A percentile compares a stretch with the other conserved stretches of the same genome.
These are phyloP conservation scores for Globisporangium iwayamae DNA, from an alignment of 352 stramenopile genomes.

Conservation along the genomic window DNA sequence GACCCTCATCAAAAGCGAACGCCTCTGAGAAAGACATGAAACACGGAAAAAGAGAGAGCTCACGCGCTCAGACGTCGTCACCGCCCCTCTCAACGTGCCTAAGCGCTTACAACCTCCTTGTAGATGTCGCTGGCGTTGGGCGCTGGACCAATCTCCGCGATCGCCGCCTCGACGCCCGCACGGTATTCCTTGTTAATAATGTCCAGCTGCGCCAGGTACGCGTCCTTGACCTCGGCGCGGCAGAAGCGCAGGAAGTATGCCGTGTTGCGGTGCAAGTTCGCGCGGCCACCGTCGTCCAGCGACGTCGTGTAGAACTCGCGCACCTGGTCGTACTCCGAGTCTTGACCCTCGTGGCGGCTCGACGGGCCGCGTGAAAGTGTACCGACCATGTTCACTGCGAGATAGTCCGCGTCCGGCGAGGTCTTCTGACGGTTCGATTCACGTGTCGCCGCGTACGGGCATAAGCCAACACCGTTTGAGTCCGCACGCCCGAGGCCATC, in stretches of 20 bases:
- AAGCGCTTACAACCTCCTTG: conserved; percentile 15
- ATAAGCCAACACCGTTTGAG: conserved; percentile 23
- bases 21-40: too few species aligned
- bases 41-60: too few species aligned
- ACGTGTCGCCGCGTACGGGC: neutral
- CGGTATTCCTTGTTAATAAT: conserved; percentile 24
- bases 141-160: conserved; percentile 10
- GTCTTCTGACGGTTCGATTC: conserved; percentile 20
- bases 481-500: conserved; percentile 21
- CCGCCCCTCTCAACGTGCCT: too few species aligned
- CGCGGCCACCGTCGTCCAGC: neutral
- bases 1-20: too few species aligned
- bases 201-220: conserved; percentile 26
- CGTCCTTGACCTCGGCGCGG: conserved; percentile 10
- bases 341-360: conserved; percentile 8
- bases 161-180: conserved; percentile 16
- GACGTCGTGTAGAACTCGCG: neutral
- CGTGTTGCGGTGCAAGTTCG: conserved; percentile 22
- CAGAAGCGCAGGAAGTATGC: conserved; percentile 26
- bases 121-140: conserved; percentile 22
- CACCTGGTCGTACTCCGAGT: conserved; percentile 4
- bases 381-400: conserved; percentile 18
- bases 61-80: too few species aligned
- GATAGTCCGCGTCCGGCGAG: conserved; percentile 17
- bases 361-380: conserved; percentile 22